Evolutionary conservation across 108 stramenopile species (phyloP).

Genomic region (Mayamaea pseudoterrestris): DNA sequence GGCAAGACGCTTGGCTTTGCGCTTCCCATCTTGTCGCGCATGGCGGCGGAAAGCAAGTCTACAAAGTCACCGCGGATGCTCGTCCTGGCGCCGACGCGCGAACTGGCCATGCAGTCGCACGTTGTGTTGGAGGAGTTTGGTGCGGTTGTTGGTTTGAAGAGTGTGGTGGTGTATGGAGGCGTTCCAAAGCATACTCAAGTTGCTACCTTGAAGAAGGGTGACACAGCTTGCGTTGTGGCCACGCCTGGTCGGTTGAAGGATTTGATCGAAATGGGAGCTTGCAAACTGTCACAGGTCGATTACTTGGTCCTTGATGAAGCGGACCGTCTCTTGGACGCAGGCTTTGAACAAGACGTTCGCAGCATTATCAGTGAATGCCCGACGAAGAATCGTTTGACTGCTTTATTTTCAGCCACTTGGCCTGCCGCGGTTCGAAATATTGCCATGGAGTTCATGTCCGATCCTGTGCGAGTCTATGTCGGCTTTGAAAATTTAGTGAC

Average conservation of each 20-base stretch:
- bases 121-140: conserved; percentile 88
- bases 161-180: conserved; percentile 91
- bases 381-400: conserved; percentile 75
- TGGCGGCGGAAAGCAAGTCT: conserved; percentile 27
- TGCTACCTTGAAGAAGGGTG: conserved; percentile 45
- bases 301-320: conserved; percentile 95
- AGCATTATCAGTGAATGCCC: conserved; percentile 60
- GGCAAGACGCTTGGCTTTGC: conserved; percentile 96
- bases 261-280: conserved; percentile 77
- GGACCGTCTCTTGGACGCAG: conserved; percentile 96
- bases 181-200: conserved; percentile 88
- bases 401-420: conserved; percentile 99
- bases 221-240: conserved; percentile 84
- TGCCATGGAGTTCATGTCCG: conserved; percentile 77
- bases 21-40: conserved; percentile 78
- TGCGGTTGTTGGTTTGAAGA: conserved; percentile 49
- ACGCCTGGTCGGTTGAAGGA: conserved; percentile 96
- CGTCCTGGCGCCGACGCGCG: conserved; percentile 95
- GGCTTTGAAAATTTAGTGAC: conserved; percentile 76
- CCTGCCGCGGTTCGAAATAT: conserved; percentile 87
- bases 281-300: conserved; percentile 61
- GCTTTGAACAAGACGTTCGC: conserved; percentile 69
- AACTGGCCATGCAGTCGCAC: conserved; percentile 94
- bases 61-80: conserved; percentile 77
- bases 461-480: conserved; percentile 80